Conservation (phyloP, 305 asterid species). For the Fraxinus platypoda region DNA sequence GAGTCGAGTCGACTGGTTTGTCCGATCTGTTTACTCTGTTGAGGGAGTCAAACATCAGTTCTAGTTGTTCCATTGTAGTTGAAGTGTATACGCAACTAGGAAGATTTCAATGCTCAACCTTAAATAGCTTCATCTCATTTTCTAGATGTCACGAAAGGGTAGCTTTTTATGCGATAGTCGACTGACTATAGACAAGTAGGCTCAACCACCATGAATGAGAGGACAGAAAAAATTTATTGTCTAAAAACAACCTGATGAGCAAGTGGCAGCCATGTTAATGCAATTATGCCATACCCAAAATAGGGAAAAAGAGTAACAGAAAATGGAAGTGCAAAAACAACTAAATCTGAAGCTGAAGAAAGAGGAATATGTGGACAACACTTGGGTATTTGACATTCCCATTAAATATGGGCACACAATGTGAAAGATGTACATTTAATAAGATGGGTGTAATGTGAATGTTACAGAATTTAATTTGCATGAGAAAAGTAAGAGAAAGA, state of each 20-base stretch:
- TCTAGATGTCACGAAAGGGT: neutral
- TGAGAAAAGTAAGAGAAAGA: neutral
- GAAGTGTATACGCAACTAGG: neutral
- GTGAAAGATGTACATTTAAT: constrained; percentile 17
- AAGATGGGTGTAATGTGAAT: constrained; percentile 14
- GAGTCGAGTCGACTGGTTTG: neutral
- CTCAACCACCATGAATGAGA: neutral
- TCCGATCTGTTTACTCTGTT: neutral
- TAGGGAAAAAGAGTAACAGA: constrained; percentile 6
- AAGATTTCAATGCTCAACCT: neutral
- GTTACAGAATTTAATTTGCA: constrained; percentile 5
- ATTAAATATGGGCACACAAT: constrained; percentile 13
- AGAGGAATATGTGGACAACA: constrained; percentile 29
- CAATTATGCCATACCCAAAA: constrained; percentile 3
- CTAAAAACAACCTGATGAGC: neutral
- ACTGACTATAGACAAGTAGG: neutral
- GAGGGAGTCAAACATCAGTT: neutral
- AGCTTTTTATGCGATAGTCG: neutral
- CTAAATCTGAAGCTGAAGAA: constrained; percentile 22
- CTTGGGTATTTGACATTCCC: constrained; percentile 13
- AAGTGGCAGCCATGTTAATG: neutral
- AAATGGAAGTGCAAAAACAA: constrained; percentile 12
- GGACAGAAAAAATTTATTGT: neutral
- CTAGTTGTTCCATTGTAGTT: neutral
- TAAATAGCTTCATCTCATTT: neutral